Base-by-base conservation (phyloP, 768 basidiomycete species). In the Podaxis sp. region DNA sequence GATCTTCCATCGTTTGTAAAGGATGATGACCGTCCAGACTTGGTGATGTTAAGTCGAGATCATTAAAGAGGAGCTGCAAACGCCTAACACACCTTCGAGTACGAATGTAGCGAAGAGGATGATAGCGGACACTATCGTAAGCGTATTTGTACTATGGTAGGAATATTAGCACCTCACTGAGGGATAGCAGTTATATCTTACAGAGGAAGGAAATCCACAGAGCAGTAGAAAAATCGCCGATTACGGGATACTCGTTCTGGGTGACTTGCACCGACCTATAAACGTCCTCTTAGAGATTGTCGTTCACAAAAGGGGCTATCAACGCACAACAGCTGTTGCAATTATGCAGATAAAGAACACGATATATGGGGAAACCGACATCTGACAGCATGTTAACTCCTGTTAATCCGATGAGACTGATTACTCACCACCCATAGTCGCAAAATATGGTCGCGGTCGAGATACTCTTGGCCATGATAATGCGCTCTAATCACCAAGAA, bases 171-270 rank as follows among this genome's bases (percentile, higher is more conserved):
- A 54, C 51, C 48, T 11, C 50, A 44, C 36, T 26, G 11, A 48
- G 7, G 6, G 4, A 22, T n/a, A 57, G 1, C n/a, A 15, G 17
- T 46, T 1, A 7, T 38, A 0, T 68, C 77, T 65, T 66, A 82
- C 81, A 82, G 66, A 6, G 71, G 60, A 2, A 66, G 36, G 10
- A 69, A 74, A 13, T 79, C 64, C 6, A 83, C 73, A 3, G 82
- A 83, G 65, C 83, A 84, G 67, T 83, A 83, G 66, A 84, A 83
- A 64, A 80, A 82, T 4, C 82, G 79, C 28, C 82, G 77, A 66
- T 72, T 74, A n/a, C 82, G 79, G 22, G 79, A 79, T 15, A 83
- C 73, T 0, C 66, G 70, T 1, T 58, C 55, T 11, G 78, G 77
- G 55, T 79, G 68, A 8, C 61, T 66, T 0, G 76, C 74, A 1